These are phyloP conservation scores for Gypsophila paniculata DNA, from an alignment of 179 eudicot genomes.

Conservation along the genomic window DNA sequence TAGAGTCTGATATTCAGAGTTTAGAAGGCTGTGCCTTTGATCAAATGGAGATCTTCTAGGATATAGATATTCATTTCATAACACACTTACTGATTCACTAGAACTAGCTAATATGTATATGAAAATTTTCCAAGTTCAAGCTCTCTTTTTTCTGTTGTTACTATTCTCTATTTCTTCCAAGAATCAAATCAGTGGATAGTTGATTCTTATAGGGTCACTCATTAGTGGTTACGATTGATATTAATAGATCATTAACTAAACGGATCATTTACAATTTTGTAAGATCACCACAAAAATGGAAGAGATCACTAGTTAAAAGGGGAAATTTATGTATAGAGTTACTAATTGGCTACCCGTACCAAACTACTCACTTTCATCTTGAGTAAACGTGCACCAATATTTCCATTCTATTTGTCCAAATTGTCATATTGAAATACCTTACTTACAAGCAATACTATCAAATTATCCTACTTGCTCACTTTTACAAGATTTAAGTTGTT, in stretches of 20 bases:
- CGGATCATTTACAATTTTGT: not conserved
- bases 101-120: not conserved
- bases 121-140: not conserved
- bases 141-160: not conserved
- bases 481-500: no score
- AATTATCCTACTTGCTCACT: not conserved
- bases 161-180: not conserved
- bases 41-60: not conserved
- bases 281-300: no score
- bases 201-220: not conserved
- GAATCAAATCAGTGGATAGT: not conserved
- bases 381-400: not conserved
- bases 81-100: not conserved
- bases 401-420: not conserved
- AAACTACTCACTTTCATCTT: not conserved
- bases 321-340: not conserved
- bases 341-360: not conserved
- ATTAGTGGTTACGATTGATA: not conserved
- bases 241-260: not conserved
- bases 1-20: not conserved
- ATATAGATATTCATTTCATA: not conserved
- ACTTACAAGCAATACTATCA: not conserved
- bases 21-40: no score
- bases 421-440: not conserved
- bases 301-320: not conserved